Conservation (phyloP, 75 land plant genomes). For the Pinus albicaulis region DNA sequence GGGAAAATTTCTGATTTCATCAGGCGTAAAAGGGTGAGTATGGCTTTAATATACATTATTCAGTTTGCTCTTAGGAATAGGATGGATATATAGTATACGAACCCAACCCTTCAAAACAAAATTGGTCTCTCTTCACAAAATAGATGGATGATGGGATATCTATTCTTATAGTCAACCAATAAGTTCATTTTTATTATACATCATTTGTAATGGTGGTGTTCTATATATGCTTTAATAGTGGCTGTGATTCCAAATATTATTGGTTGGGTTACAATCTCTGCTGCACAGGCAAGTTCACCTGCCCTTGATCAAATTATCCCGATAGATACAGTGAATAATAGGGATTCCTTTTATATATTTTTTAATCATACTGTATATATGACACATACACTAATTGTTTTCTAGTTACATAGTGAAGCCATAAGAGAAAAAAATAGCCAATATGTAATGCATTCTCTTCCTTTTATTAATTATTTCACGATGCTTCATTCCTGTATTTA, state of each 20-base stretch:
- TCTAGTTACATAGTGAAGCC: no score
- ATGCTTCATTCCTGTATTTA: conserved; percentile 43
- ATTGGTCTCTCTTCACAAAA: no score
- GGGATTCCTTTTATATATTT: neutral
- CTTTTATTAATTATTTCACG: conserved; percentile 26
- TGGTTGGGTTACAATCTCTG: conserved; percentile 73
- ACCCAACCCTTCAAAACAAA: no score
- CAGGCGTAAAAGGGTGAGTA: conserved; percentile 81
- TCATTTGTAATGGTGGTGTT: no score
- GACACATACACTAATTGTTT: no score
- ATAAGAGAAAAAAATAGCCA: no score
- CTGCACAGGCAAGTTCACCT: conserved; percentile 43
- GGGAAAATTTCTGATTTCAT: conserved; percentile 90
- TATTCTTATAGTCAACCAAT: no score
- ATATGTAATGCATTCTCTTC: no score
- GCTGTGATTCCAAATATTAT: conserved; percentile 27
- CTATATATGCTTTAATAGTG: conserved; percentile 2
- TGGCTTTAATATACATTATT: neutral
- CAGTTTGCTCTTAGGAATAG: no score
- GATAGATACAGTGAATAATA: neutral
- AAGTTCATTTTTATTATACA: no score
- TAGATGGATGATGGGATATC: no score
- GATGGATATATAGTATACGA: no score
- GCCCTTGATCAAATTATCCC: neutral
- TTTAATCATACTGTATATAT: neutral